Conservation (phyloP, 148 eudicot species). For the Suaeda aralocaspica region DNA sequence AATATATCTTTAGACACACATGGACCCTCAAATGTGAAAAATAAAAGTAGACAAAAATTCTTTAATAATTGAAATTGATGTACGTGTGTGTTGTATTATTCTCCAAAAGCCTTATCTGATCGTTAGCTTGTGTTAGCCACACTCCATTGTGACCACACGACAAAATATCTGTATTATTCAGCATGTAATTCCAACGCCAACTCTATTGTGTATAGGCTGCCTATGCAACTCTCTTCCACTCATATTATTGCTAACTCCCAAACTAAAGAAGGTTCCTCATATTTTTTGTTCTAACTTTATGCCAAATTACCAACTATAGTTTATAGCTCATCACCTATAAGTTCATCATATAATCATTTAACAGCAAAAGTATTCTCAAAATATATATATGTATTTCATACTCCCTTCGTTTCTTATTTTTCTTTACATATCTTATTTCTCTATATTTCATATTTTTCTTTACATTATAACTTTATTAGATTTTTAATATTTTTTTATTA, state of each 20-base stretch:
- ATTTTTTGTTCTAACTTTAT: not conserved
- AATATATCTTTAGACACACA: not conserved
- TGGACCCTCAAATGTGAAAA: not conserved
- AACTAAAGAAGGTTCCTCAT: not conserved
- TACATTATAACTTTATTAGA: too few species aligned
- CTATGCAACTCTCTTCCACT: conserved; percentile 1
- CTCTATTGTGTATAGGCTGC: not conserved
- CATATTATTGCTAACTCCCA: not conserved
- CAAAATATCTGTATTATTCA: conserved; percentile 14
- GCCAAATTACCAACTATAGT: not conserved
- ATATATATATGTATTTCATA: too few species aligned
- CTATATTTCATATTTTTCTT: too few species aligned
- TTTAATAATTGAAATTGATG: not conserved
- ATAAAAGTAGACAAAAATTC: conserved; percentile 24
- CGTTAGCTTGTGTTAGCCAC: conserved; percentile 22
- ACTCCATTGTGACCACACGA: conserved; percentile 25
- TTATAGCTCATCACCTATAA: not conserved
- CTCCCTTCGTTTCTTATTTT: too few species aligned
- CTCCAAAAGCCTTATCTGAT: conserved; percentile 20
- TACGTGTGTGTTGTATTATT: conserved; percentile 13
- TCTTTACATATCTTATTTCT: too few species aligned
- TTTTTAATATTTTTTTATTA: too few species aligned
- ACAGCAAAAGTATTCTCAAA: too few species aligned
- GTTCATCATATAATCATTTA: not conserved
- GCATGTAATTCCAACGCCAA: conserved; percentile 7